Evolutionary conservation across 2,329 filamentous ascomycete genomes (phyloP).

Genomic region (Cyphellophora attinorum): DNA sequence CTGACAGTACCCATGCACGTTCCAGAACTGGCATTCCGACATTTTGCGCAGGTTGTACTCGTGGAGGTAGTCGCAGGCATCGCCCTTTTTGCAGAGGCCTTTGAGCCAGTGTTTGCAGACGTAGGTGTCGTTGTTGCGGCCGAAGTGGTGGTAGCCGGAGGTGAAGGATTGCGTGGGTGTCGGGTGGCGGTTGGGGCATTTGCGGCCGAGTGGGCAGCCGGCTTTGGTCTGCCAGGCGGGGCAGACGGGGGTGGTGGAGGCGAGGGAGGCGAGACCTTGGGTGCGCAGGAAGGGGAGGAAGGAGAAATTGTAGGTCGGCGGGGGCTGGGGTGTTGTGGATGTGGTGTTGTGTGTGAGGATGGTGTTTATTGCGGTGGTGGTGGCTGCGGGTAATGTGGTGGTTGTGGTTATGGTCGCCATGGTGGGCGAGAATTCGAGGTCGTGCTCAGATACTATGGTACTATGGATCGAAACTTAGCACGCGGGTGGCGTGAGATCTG

Average conservation of each 20-base stretch:
- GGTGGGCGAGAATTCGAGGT: too few species aligned
- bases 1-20: conserved; percentile 85
- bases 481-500: too few species aligned
- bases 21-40: conserved; percentile 97
- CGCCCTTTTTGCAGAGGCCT: conserved; percentile 93
- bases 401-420: conserved; percentile 4
- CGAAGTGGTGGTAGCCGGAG: conserved; percentile 22
- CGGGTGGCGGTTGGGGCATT: conserved; percentile 76
- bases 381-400: conserved; percentile 3
- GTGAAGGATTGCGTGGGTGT: conserved; percentile 34
- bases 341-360: conserved; percentile 1
- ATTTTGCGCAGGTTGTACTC: conserved; percentile 98
- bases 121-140: conserved; percentile 39
- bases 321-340: not conserved
- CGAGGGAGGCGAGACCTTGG: conserved; percentile 76
- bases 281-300: conserved; percentile 78
- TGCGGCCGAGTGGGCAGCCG: conserved; percentile 74
- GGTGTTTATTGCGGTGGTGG: conserved; percentile 3
- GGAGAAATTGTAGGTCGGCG: conserved; percentile 71
- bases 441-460: too few species aligned
- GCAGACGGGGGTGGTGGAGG: conserved; percentile 70
- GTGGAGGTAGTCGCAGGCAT: conserved; percentile 94
- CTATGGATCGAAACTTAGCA: too few species aligned
- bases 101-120: conserved; percentile 99
- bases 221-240: conserved; percentile 69